Evolutionary conservation across 2,329 filamentous ascomycete genomes (phyloP).

Genomic region (Cladosporium sp.): DNA sequence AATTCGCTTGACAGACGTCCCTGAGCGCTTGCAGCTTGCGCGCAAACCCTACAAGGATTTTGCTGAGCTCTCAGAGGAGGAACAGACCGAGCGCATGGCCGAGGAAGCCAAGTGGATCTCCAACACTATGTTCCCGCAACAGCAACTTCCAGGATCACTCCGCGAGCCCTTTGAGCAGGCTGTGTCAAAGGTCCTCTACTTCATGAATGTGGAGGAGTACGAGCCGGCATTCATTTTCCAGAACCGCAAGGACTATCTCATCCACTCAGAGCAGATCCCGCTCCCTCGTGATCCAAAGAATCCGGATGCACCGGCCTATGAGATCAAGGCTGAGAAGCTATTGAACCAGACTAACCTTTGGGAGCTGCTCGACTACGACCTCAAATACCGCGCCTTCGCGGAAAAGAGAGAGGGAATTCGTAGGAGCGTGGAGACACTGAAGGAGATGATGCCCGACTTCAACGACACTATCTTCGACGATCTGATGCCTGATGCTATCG

Average conservation of each 20-base stretch:
- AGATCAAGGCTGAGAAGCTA: slow-evolving; percentile 75
- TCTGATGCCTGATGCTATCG: slow-evolving; percentile 71
- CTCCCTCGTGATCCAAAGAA: slow-evolving; percentile 59
- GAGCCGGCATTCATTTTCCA: slow-evolving; percentile 98
- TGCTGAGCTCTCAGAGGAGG: slow-evolving; percentile 70
- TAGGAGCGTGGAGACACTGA: slow-evolving; percentile 69
- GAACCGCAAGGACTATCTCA: slow-evolving; percentile 94
- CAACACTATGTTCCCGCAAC: slow-evolving; percentile 82
- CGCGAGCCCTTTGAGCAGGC: slow-evolving; percentile 79
- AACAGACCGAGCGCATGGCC: slow-evolving; percentile 55
- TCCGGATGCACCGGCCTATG: slow-evolving; percentile 64
- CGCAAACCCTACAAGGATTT: slow-evolving; percentile 76
- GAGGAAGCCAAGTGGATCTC: slow-evolving; percentile 93
- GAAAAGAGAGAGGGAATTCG: slow-evolving; percentile 87
- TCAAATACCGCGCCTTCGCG: slow-evolving; percentile 87
- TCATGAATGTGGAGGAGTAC: slow-evolving; percentile 88
- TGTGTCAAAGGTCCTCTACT: slow-evolving; percentile 86
- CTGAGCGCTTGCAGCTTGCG: slow-evolving; percentile 89
- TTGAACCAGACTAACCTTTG: slow-evolving; percentile 89
- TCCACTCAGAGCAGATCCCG: slow-evolving; percentile 71
- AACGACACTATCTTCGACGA: slow-evolving; percentile 72
- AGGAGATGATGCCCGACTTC: slow-evolving; percentile 50
- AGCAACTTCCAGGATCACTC: slow-evolving; percentile 46
- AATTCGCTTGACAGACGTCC: slow-evolving; percentile 82
- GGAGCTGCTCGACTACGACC: slow-evolving; percentile 89